Percentiles rank a stretch among this genome's conserved stretches.
Conservation (phyloP, 2,329 filamentous ascomycete genomes). For the Cordyceps tenuipes region DNA sequence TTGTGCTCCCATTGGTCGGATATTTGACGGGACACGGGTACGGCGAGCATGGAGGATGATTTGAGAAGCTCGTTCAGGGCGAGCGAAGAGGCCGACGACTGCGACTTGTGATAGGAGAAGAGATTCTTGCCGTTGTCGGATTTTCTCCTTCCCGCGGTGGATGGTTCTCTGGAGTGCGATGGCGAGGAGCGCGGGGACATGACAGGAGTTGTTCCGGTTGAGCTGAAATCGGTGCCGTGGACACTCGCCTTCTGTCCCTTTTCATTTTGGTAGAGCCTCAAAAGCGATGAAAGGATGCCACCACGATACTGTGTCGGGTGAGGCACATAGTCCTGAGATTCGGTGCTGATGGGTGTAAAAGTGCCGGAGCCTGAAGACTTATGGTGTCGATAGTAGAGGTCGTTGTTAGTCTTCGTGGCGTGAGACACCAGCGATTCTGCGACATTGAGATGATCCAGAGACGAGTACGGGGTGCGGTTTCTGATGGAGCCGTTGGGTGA, state of each 20-base stretch:
- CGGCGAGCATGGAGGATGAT: constrained; percentile 44
- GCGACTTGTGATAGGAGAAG: constrained; percentile 34
- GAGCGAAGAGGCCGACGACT: constrained; percentile 33
- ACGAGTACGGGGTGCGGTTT: constrained; percentile 19
- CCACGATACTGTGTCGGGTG: constrained; percentile 61
- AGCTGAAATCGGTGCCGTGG: constrained; percentile 30
- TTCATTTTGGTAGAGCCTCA: constrained; percentile 59
- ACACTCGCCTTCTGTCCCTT: constrained; percentile 22
- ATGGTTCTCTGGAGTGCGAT: constrained; percentile 31
- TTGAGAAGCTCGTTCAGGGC: constrained; percentile 45
- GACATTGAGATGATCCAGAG: constrained; percentile 18
- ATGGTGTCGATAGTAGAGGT: constrained; percentile 24
- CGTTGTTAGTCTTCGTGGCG: constrained; percentile 20
- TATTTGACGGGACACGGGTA: constrained; percentile 36
- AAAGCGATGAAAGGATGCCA: constrained; percentile 62
- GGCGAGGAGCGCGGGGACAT: constrained; percentile 36
- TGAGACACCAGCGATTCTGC: constrained; percentile 31
- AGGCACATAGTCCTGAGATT: constrained; percentile 52
- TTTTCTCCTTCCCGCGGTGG: constrained; percentile 24
- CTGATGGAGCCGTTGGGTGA: constrained; percentile 13
- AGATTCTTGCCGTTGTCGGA: constrained; percentile 31
- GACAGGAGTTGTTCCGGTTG: constrained; percentile 29
- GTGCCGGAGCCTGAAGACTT: constrained; percentile 25
- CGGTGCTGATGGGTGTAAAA: constrained; percentile 28
- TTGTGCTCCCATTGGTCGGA: constrained; percentile 37